Evolutionary conservation across 805 yeast species (phyloP), one percentile per base, ranked within the genome.

Genomic region (Saturnispora zaruensis): DNA sequence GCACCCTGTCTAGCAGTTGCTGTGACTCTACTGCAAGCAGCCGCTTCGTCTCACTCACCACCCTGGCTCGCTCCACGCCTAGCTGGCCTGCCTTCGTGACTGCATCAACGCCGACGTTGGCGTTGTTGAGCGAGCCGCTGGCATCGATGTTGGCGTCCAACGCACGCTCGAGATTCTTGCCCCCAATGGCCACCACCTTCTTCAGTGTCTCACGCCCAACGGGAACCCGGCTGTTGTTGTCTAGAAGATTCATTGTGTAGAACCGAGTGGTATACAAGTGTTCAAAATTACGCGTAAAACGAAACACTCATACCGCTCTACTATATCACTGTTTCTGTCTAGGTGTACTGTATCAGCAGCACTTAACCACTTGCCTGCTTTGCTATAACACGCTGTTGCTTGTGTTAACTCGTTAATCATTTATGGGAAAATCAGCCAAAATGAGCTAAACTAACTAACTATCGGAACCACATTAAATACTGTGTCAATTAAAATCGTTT

Each of bases 191-290:
- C 8, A 16, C 43, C 7, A 45, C 23, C 20, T 28, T 9, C 14
- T 25, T 26, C n/a, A 45, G n/a, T 4, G 48, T 18, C 14, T 25
- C 37, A 13, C 20, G 11, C n/a, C 30, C 48, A 4, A 45, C 20
- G 11, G 20, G 21, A 6, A 40, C 45, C 14, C 41, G n/a, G 33
- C 40, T 36, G 26, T 46, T 40, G 40, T 46, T 28, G 16, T 23
- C 36, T 38, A 46, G 16, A 8, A 45, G 24, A 25, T 45, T 26
- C 48, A 45, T 45, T 13, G n/a, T 11, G n/a, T 28, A 28, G 13
- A 2, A 28, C 32, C 13, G 13, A 28, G 32, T 28, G 9, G 32
- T 28, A 28, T 11, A 28, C 13, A 14, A 28, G 13, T 28, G 13
- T 28, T 28, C 32, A 28, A 28, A 28, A 28, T 28, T 28, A 34